Evolutionary conservation across 176 grass and related monocot genomes (phyloP).

Genomic region (Bothriochloa decipiens): DNA sequence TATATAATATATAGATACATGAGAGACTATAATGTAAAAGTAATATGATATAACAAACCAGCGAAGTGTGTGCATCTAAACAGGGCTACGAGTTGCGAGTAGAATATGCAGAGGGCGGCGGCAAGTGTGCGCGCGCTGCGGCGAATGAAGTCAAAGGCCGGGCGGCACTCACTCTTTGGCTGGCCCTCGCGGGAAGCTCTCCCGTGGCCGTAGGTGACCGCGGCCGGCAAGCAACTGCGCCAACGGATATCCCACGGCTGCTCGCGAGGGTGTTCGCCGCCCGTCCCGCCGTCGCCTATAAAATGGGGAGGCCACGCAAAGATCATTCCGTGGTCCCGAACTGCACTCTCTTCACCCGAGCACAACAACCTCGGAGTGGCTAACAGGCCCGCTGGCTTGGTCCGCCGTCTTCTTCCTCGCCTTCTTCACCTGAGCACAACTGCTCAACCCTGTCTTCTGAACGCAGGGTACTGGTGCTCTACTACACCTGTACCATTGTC

Average conservation of each 20-base stretch:
- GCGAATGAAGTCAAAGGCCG: background rate
- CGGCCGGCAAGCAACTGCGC: constrained; percentile 48
- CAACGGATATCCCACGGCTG: constrained; percentile 39
- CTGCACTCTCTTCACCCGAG: background rate
- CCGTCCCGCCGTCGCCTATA: constrained; percentile 31
- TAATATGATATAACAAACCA: too few species aligned
- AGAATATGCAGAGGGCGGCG: constrained; percentile 13
- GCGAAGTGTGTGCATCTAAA: too few species aligned
- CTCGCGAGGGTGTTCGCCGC: background rate
- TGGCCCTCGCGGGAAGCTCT: constrained; percentile 38
- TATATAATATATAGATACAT: too few species aligned
- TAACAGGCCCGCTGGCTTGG: background rate
- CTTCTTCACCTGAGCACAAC: background rate
- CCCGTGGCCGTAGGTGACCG: constrained; percentile 48
- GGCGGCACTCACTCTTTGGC: constrained; percentile 9
- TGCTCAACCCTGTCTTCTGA: too few species aligned
- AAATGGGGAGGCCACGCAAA: constrained; percentile 29
- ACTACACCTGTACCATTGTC: background rate
- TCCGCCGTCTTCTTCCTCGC: background rate
- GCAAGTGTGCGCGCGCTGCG: constrained; percentile 22
- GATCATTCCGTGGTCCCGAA: constrained; percentile 24
- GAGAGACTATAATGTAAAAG: too few species aligned
- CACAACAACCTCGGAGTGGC: background rate
- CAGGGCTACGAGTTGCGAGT: background rate
- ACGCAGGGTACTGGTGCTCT: background rate